These are phyloP conservation scores for Lachancea cidri DNA, from an alignment of 805 yeast species.

Conservation along the genomic window DNA sequence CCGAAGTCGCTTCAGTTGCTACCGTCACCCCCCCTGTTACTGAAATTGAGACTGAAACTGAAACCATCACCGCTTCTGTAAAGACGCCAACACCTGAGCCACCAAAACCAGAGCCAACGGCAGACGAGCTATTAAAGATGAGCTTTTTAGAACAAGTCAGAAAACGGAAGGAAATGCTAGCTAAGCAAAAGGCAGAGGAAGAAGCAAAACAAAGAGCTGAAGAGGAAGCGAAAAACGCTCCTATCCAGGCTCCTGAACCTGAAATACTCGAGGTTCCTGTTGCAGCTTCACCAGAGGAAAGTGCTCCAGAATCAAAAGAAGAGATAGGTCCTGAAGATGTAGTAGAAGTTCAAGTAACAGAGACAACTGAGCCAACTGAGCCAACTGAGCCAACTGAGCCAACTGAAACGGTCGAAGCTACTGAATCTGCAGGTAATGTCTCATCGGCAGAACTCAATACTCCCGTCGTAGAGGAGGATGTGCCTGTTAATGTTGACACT, in stretches of 20 bases:
- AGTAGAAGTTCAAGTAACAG: constrained; percentile 1
- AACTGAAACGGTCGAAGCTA: neutral
- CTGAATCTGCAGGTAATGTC: no score
- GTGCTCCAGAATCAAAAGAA: neutral
- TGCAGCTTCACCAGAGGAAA: neutral
- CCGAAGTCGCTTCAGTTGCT: constrained; percentile 3
- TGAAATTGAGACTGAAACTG: constrained; percentile 1
- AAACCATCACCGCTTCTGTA: constrained; percentile 6
- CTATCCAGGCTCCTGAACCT: constrained; percentile 10
- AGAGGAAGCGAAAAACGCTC: constrained; percentile 15
- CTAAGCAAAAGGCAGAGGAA: constrained; percentile 20
- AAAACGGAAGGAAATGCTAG: constrained; percentile 27
- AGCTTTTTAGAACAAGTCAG: constrained; percentile 28
- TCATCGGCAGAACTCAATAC: no score
- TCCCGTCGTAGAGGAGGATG: no score
- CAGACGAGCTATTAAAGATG: constrained; percentile 22
- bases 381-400: constrained; percentile 2
- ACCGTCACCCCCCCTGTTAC: no score
- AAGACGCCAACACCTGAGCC: constrained; percentile 6
- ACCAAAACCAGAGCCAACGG: constrained; percentile 8
- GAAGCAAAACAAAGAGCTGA: constrained; percentile 5
- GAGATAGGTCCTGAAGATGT: neutral
- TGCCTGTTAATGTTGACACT: no score
- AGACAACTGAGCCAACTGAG: neutral
- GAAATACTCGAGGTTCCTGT: neutral